A percentile compares a stretch with the other conserved stretches of the same genome.
phyloP scores from a whole-genome alignment of 169 alveolate genomes.

The Cryptosporidium tyzzeri region DNA sequence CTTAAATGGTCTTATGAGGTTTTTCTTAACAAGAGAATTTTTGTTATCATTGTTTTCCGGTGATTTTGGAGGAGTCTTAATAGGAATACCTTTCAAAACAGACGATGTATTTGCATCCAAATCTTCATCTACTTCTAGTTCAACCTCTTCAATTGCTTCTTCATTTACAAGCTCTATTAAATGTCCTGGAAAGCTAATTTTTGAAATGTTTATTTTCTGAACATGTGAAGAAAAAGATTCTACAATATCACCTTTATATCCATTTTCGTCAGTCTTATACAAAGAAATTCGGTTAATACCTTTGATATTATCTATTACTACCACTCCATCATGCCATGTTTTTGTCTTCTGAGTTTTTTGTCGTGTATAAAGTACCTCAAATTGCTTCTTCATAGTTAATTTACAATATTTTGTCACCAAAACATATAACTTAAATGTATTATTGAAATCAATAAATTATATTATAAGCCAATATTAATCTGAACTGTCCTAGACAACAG shows the following conservation, averaged over 20 bases:
- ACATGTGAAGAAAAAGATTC: slow-evolving; percentile 41
- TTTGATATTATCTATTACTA: slow-evolving; percentile 29
- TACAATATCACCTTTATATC: slow-evolving; percentile 13
- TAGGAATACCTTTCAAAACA: background rate
- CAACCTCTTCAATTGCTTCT: background rate
- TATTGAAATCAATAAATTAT: no score
- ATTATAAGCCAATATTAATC: no score
- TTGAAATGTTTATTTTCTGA: background rate
- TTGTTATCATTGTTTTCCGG: background rate
- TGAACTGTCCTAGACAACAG: no score
- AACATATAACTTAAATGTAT: no score
- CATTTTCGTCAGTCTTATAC: slow-evolving; percentile 28
- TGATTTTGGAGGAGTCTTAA: background rate
- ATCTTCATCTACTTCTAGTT: background rate
- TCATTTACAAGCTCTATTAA: slow-evolving; percentile 20
- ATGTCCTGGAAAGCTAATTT: slow-evolving; percentile 37
- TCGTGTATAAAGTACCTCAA: slow-evolving; percentile 65
- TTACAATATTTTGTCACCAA: background rate
- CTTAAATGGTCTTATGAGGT: slow-evolving; percentile 21
- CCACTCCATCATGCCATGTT: slow-evolving; percentile 67
- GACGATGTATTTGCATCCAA: background rate
- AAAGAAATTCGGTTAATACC: slow-evolving; percentile 39
- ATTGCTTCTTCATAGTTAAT: slow-evolving; percentile 10
- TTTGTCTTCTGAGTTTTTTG: slow-evolving; percentile 70
- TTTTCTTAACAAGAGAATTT: background rate